Evolutionary conservation across 495 filamentous ascomycete species (phyloP).

Genomic region (Pyronema domesticum): DNA sequence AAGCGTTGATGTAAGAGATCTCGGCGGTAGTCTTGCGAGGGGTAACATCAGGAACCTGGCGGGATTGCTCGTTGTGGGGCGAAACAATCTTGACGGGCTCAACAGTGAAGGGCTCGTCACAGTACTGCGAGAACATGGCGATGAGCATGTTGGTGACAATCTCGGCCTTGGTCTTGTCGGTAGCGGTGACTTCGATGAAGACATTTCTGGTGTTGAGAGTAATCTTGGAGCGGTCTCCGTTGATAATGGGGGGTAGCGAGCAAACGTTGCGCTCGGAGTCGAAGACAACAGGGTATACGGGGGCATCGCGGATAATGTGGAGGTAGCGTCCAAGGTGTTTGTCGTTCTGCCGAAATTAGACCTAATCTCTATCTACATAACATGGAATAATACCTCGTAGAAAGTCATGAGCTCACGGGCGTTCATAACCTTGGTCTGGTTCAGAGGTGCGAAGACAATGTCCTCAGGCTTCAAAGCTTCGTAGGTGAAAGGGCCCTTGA

Average conservation of each 20-base stretch:
- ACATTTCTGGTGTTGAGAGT: slow-evolving; percentile 73
- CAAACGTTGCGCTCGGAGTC: slow-evolving; percentile 76
- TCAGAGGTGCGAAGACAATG: slow-evolving; percentile 78
- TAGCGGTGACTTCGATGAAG: slow-evolving; percentile 95
- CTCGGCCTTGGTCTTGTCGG: slow-evolving; percentile 89
- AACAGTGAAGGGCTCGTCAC: slow-evolving; percentile 70
- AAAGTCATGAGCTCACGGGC: slow-evolving; percentile 81
- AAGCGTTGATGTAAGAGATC: slow-evolving; percentile 79
- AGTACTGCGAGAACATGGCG: slow-evolving; percentile 92
- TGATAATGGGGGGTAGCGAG: slow-evolving; percentile 94
- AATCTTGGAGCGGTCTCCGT: slow-evolving; percentile 92
- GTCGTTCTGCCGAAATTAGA: slow-evolving; percentile 41
- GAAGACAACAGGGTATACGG: slow-evolving; percentile 91
- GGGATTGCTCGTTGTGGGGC: slow-evolving; percentile 67
- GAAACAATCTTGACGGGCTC: slow-evolving; percentile 86
- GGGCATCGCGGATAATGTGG: slow-evolving; percentile 81
- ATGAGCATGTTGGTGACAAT: slow-evolving; percentile 90
- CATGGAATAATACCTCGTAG: slow-evolving; percentile 45
- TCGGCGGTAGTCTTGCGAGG: slow-evolving; percentile 62
- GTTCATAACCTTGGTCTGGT: slow-evolving; percentile 75
- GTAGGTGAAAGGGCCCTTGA: slow-evolving; percentile 91
- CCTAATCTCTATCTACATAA: slow-evolving; percentile 1
- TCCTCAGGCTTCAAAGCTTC: slow-evolving; percentile 82
- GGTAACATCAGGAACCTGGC: slow-evolving; percentile 60
- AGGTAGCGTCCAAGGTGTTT: slow-evolving; percentile 62